Evolutionary conservation across 495 filamentous ascomycete genomes (phyloP), one percentile per base, ranked within the genome.

Genomic region (Amorphotheca resinae): DNA sequence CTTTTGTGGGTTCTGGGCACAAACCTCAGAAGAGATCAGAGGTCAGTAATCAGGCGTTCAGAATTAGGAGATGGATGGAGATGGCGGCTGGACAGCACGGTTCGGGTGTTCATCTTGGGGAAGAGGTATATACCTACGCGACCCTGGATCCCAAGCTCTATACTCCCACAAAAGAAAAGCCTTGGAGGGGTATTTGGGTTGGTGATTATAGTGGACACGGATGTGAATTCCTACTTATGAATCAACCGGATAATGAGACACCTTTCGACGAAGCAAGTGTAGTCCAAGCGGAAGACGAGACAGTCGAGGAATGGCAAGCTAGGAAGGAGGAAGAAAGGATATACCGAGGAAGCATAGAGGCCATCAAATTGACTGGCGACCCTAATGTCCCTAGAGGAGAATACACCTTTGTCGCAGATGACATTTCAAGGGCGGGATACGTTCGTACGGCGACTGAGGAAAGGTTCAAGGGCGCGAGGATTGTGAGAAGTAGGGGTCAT

Each of bases 361-460:
- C 80, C 0, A 74, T 95, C 56, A 96, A 96, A 56, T 63, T 96
- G 23, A 96, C 88, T 0, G 89, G 89, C 2, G 88, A 96, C 50
- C 72, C 76, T 0, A 91, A 95, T 50, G 76, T 96, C 16, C 89
- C 87, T 4, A 71, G 87, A 30, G 89, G 89, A 12, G 79, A 93
- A 53, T 73, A 74, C 45, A 82, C 84, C 0, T 95, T 88, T 55
- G 63, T 81, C 4, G 78, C 79, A 0, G 72, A 84, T 16, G 84
- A 95, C 52, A 76, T 94, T 22, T 79, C 82, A 0, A 61, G 68
- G 0, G 59, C 45, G 2, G 86, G 83, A 7, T 66, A 66, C 33
- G 45, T 70, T 16, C 45, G 59, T 9, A 65, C 74, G n/a, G 76
- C 74, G 6, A 61, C 72, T 15, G 80, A 88, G 44, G 61, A 70